Evolutionary conservation across 495 filamentous ascomycete species (phyloP), one percentile per base, ranked within the genome.

Genomic region (Penicillium dipodomyicola): DNA sequence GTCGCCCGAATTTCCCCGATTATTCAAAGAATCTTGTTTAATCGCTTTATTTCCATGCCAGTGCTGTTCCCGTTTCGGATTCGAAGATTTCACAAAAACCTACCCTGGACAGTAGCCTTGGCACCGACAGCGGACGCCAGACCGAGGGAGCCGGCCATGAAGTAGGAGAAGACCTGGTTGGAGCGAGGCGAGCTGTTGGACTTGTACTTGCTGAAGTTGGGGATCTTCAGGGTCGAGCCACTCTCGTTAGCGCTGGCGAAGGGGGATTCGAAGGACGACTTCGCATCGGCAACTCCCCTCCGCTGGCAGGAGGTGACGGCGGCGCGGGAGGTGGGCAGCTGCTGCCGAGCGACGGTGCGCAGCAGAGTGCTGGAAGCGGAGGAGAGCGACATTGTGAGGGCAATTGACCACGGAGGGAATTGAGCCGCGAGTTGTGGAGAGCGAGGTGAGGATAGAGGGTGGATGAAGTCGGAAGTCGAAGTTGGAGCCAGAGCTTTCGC

Each of bases 101-200:
- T 82, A 97, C 94, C 92, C 84, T 96, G 89, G 63, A 99, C 90
- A 57, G 92, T 97, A 56, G 86, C 87, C 86, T 99, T 97, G 61
- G 94, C 95, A 64, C 93, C 95, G 59, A 93, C 87, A 42, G 92
- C 93, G 33, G 86, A 82, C 70, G 96, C 83, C 66, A 92, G 84
- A 68, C 94, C 95, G 82, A 97, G 87, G 20, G 92, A 86, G 62
- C 94, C 94, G 57, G 93, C 94, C 90, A 97, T 94, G 78, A 97
- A 99, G 83, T 99, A 99, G 64, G 83, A 83, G 77, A 96, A 96
- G 63, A 96, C 80, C 77, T 89, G 85, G 77, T 96, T 96, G 57
- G 77, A 74, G 67, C 79, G 82, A 54, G 83, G 70, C 52, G 75
- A 68, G 59, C 73, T 77, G 70, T 84, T 87, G 73, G 82, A 84